Base-by-base conservation (phyloP, 2,329 filamentous ascomycete genomes). In the Tolypocladium cylindrosporum region DNA sequence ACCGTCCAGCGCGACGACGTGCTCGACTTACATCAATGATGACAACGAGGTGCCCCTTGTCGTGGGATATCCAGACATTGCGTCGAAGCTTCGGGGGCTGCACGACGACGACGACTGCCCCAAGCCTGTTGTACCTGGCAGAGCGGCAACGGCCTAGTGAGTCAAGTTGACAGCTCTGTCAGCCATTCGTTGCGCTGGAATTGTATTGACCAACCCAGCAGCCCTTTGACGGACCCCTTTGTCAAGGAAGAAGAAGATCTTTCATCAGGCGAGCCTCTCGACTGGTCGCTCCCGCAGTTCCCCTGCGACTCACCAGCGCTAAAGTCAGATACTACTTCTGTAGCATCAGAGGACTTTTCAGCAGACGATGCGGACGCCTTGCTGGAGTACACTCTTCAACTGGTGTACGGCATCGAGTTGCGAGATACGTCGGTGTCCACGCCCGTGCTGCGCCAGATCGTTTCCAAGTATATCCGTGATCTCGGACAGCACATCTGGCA, bases 1-100 rank as follows among this genome's bases (percentile, higher is more conserved):
- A 16, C 66, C 68, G 0, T 72, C 69, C 0, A 72, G 57, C 27
- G 71, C 68, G 2, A 74, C 72, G 3, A 74, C 72, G 4, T 73
- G 72, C 36, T 75, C 71, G 16, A 74, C 72, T 0, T 72, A 71
- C 60, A 69, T 73, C 43, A 72, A 73, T 42, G 69, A 73, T 39
- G 70, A 73, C 9, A 69, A 71, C 41, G 69, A 73, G 3, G 62
- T 62, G 31, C 61, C 61, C 1, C 58, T 68, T 13, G 36, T 67
- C 8, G 65, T 65, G 11, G 67, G 63, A 9, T 69, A 67, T 45
- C 63, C 64, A 3, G 65, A 71, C 19, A 24, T 59, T 24, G 42
- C 43, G 3, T 27, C 39, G 16, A 59, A 59, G 54, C 40, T 57
- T 8, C 41, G 40, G 3, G 36, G 56, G 14, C 43, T 56, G 21